Evolutionary conservation across 2,329 filamentous ascomycete genomes (phyloP).

Genomic region (Falciphora oryzae): DNA sequence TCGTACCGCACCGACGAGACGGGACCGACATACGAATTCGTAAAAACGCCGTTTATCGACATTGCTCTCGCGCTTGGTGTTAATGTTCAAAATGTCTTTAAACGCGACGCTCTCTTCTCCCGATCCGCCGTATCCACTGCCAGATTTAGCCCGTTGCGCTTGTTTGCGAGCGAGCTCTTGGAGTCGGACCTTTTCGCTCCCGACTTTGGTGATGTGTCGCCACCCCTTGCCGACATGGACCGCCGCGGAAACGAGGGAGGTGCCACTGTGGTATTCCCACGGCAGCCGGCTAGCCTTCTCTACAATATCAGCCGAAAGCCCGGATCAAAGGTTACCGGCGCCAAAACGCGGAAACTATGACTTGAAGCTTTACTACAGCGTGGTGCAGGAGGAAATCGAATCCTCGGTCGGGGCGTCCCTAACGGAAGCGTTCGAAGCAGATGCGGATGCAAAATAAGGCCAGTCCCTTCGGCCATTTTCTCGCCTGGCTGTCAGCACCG

Average conservation of each 20-base stretch:
- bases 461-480: conserved; percentile 40
- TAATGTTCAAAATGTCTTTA: conserved; percentile 95
- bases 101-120: conserved; percentile 73
- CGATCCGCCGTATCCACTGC: conserved; percentile 87
- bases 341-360: conserved; percentile 45
- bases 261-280: conserved; percentile 64
- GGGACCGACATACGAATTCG: conserved; percentile 51
- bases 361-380: conserved; percentile 68
- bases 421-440: conserved; percentile 19
- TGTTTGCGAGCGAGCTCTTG: conserved; percentile 65
- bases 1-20: conserved; percentile 64
- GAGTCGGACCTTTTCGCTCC: conserved; percentile 65
- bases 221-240: conserved; percentile 26
- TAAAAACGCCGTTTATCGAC: conserved; percentile 57
- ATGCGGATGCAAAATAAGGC: conserved; percentile 23
- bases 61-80: conserved; percentile 82
- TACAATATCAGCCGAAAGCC: conserved; percentile 67
- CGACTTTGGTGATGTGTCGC: conserved; percentile 42
- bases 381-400: conserved; percentile 69
- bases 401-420: conserved; percentile 40
- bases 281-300: conserved; percentile 73
- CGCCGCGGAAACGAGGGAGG: conserved; percentile 21
- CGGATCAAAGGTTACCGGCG: conserved; percentile 20
- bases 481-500: conserved; percentile 37
- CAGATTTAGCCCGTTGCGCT: conserved; percentile 64